Base-by-base conservation (phyloP, 2,329 filamentous ascomycete species). In the Neurospora crassa region DNA sequence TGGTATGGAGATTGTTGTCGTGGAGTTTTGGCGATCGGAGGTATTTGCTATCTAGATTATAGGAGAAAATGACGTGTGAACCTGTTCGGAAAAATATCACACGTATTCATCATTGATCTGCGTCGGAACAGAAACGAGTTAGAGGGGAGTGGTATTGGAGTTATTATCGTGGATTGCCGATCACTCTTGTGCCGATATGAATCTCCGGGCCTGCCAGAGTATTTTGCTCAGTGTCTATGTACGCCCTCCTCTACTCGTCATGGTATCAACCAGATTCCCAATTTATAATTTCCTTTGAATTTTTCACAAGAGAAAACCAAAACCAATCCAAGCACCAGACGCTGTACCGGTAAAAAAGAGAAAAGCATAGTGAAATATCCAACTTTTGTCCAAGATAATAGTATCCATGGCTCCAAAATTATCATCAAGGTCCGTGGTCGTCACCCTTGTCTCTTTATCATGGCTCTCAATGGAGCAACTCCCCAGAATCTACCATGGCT, bases 401-500 rank as follows among this genome's bases (percentile, higher is more conserved):
- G 16, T 10, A 14, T 3, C 12, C 47, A 34, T 29, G 18, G 34
- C 6, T 53, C 53, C 53, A 63, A 59, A 34, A 10, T 11, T 24
- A 34, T 34, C 53, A 63, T 63, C 24, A 18, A 18, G 16, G 53
- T 29, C 53, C 29, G 11, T 40, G 40, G 40, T 40, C 40, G 24
- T 63, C 14, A 63, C 18, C 8, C 3, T 34, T 29, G 14, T 63
- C 7, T 63, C 16, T 7, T 37, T 11, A 41, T 68, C 3, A 63
- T 29, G 24, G 6, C 47, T 47, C 45, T 73, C 71, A 82, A 63
- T 81, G 81, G 70, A 83, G 73, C 74, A 85, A 69, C 73, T 82
- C 80, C 1, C 83, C 83, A 2, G 75, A 80, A 59, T 77, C 76
- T 14, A 83, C 80, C 82, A 85, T 81, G 10, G 45, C 53, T 72